Conservation (phyloP, 345 rosid species). For the Pistacia atlantica region DNA sequence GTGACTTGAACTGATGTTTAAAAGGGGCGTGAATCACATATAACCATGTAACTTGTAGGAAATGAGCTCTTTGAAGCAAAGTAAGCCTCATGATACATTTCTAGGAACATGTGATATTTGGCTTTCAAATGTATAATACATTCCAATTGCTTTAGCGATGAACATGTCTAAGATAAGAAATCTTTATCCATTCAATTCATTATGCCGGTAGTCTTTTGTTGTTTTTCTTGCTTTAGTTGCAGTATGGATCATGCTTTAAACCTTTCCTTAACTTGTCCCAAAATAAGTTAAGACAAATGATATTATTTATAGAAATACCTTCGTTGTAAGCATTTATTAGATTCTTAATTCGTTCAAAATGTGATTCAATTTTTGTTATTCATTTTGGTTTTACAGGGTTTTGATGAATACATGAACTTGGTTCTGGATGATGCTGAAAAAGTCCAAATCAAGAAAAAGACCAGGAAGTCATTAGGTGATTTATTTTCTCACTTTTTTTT, state of each 20-base stretch:
- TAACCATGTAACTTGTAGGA: not conserved
- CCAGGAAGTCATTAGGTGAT: constrained; percentile 77
- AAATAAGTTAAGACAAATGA: too few species aligned
- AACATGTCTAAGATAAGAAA: too few species aligned
- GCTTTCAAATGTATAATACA: not conserved
- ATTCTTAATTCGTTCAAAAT: too few species aligned
- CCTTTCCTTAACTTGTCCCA: too few species aligned
- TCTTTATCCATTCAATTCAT: too few species aligned
- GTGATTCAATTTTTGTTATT: not conserved
- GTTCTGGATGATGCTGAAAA: constrained; percentile 89
- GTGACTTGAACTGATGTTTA: not conserved
- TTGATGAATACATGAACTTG: constrained; percentile 97
- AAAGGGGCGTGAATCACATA: not conserved
- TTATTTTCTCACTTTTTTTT: not conserved
- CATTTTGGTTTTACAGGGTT: constrained; percentile 56
- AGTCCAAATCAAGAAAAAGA: constrained; percentile 85
- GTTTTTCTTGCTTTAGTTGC: too few species aligned
- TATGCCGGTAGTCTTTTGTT: too few species aligned
- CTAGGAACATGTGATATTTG: not conserved
- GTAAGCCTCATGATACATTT: not conserved
- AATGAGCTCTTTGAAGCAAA: not conserved
- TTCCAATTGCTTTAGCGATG: not conserved
- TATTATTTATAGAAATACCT: not conserved
- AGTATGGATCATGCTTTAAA: too few species aligned
- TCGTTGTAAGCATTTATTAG: not conserved